Conservation (phyloP, 305 asterid species). For the Rubia tinctorum region DNA sequence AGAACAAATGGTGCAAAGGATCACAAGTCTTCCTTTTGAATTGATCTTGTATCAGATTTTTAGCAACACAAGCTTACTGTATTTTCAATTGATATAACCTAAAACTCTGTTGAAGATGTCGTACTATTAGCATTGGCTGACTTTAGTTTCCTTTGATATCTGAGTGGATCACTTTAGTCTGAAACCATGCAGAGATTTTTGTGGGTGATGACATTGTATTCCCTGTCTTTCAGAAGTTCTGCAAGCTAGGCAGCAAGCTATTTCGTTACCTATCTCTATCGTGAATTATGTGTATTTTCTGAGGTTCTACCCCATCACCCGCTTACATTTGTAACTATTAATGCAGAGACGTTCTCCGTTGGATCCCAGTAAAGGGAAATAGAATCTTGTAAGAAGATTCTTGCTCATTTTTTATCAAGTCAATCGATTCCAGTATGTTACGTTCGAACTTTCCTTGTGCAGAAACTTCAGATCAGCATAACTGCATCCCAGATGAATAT, state of each 20-base stretch:
- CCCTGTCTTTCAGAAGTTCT: constrained; percentile 65
- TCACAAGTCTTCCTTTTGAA: constrained; percentile 65
- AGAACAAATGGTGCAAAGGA: constrained; percentile 94
- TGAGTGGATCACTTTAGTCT: constrained; percentile 88
- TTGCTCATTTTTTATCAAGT: not conserved
- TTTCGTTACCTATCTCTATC: no score
- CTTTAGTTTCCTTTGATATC: constrained; percentile 26
- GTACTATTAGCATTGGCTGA: not conserved
- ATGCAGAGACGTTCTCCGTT: constrained; percentile 78
- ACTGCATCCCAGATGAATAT: constrained; percentile 98
- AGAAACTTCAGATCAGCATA: constrained; percentile 95
- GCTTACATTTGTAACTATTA: constrained; percentile 18
- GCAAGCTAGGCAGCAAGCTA: constrained; percentile 56
- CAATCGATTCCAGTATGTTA: not conserved
- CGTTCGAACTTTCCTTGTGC: constrained; percentile 29
- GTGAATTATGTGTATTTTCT: not conserved
- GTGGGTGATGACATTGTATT: constrained; percentile 73
- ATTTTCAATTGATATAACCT: constrained; percentile 4
- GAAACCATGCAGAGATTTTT: constrained; percentile 77
- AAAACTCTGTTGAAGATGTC: not conserved
- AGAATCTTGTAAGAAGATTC: constrained; percentile 61
- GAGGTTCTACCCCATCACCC: not conserved
- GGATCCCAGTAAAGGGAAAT: constrained; percentile 56
- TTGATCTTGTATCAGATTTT: constrained; percentile 9
- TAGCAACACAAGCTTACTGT: constrained; percentile 1